Evolutionary conservation across 345 rosid genomes (phyloP).

Genomic region (Euphorbia pulcherrima): DNA sequence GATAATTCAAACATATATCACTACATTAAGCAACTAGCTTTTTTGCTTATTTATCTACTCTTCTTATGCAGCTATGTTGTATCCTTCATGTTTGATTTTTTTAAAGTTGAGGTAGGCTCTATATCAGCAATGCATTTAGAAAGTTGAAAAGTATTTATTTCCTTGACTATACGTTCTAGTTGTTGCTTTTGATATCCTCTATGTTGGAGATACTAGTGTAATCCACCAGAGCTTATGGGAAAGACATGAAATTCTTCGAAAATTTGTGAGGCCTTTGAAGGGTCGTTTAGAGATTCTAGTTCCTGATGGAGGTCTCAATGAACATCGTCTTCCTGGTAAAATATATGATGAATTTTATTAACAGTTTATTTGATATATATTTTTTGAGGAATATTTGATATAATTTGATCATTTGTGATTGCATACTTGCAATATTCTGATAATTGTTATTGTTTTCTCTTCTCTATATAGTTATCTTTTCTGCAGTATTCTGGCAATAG

Average conservation of each 20-base stretch:
- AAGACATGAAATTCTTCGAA: conserved; percentile 70
- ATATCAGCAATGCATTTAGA: conserved; percentile 9
- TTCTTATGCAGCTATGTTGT: conserved; percentile 83
- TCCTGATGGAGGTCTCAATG: conserved; percentile 73
- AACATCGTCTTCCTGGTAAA: conserved; percentile 50
- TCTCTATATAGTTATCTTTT: background rate
- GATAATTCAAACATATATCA: conserved; percentile 16
- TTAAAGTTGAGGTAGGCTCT: conserved; percentile 13
- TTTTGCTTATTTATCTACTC: conserved; percentile 19
- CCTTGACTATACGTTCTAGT: conserved; percentile 60
- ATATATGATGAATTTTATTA: background rate
- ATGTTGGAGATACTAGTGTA: conserved; percentile 89
- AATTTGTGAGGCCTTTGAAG: conserved; percentile 74
- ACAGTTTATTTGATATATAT: background rate
- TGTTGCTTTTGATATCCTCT: conserved; percentile 93
- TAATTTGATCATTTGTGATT: background rate
- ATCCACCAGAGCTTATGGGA: conserved; percentile 93
- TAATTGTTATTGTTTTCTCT: background rate
- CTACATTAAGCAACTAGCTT: conserved; percentile 4
- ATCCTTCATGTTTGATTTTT: conserved; percentile 48
- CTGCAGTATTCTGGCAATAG: background rate
- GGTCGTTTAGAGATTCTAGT: conserved; percentile 78
- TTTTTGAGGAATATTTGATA: background rate
- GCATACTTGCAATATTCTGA: background rate
- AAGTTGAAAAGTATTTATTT: conserved; percentile 8